Evolutionary conservation across 345 rosid species (phyloP).

Genomic region (Brassica rapa): DNA sequence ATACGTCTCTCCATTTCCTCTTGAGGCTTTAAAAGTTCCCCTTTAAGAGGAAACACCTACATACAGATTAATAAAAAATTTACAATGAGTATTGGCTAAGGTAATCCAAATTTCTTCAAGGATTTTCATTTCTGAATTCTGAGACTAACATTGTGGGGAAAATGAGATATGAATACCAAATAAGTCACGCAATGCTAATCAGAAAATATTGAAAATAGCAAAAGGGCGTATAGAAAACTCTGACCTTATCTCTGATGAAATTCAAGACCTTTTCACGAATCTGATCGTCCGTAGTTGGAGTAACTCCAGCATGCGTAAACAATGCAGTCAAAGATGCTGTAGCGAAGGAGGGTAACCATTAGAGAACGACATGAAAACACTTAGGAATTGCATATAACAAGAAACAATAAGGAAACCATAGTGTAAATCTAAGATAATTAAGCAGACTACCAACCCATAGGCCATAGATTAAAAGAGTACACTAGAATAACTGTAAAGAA

Average conservation of each 20-base stretch:
- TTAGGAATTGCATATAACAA: neutral
- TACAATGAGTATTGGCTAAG: slow-evolving; percentile 12
- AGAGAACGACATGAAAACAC: neutral
- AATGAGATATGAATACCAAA: neutral
- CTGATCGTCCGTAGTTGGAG: slow-evolving; percentile 66
- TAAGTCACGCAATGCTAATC: neutral
- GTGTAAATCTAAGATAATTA: neutral
- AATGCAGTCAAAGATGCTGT: slow-evolving; percentile 85
- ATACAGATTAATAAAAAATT: neutral
- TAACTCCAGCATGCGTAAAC: slow-evolving; percentile 76
- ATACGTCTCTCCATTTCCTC: slow-evolving; percentile 97
- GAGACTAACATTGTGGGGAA: neutral
- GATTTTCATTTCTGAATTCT: slow-evolving; percentile 10
- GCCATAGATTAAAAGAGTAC: neutral
- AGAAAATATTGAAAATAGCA: neutral
- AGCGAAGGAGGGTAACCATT: slow-evolving; percentile 30
- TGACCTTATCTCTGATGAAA: slow-evolving; percentile 90
- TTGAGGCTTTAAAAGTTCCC: slow-evolving; percentile 89
- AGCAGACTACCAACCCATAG: neutral
- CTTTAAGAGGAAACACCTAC: slow-evolving; percentile 89
- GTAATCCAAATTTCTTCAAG: slow-evolving; percentile 14
- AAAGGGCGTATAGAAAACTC: neutral
- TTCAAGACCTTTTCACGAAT: slow-evolving; percentile 82
- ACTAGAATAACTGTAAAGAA: neutral
- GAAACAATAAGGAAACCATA: neutral